Base-by-base conservation (phyloP, 352 stramenopile species). In the Phytophthora melonis region DNA sequence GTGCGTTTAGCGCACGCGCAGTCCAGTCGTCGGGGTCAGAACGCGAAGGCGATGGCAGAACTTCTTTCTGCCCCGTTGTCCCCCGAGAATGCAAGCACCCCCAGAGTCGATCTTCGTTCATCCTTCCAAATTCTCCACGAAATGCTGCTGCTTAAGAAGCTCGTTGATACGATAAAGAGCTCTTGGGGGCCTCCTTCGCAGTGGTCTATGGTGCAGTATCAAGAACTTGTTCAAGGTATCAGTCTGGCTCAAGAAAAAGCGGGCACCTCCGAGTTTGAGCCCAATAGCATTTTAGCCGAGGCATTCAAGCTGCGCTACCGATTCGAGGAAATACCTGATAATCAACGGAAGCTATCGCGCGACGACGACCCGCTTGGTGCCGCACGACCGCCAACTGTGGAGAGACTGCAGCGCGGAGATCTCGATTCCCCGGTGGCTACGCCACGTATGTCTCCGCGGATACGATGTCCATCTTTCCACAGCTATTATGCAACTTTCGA, bases 401-500 rank as follows among this genome's bases (percentile, higher is more conserved):
- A 53, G 30, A 53, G 60, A 30, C 19, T 68, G 5, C 58, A 68
- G 21, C 45, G 75, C 56, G 36, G 2, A 19, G 55, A 64, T 47
- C 41, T 66, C 5, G 68, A 63, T 21, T 72, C 63, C 8, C 58
- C 49, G 5, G 52, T 63, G 16, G 43, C 63, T n/a, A 54, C 63
- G 9, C 55, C 72, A 49, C 62, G 60, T 45, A 55, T 72, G 41
- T 72, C 74, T 14, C 75, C 78, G 11, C 75, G 80, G 16, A 64
- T 89, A 68, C 83, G 83, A 18, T 91, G 83, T 59, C 85, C 85
- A 11, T 91, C 86, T 1, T 91, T 92, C 55, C 87, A 90, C 64
- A 86, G 86, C 41, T 93, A 93, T 63, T 85, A 90, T n/a, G 84
- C 81, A 47, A 92, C 86, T 3, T 93, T 93, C 59, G 84, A 93